Conservation (phyloP, 768 basidiomycete genomes). For the Hypsizygus marmoreus region DNA sequence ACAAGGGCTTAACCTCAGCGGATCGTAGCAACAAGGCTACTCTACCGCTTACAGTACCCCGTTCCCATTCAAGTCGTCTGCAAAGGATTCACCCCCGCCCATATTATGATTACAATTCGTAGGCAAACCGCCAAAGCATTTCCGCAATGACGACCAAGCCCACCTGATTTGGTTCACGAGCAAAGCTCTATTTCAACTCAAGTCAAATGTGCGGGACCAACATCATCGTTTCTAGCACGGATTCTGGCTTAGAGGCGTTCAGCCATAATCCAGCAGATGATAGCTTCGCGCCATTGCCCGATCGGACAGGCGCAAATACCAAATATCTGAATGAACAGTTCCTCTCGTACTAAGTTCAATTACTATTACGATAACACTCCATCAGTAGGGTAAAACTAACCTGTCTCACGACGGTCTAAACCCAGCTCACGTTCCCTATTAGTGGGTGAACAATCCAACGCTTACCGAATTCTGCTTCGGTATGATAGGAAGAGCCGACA, state of each 20-base stretch:
- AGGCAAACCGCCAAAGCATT: slow-evolving; percentile 53
- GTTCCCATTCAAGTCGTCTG: slow-evolving; percentile 78
- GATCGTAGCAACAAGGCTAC: slow-evolving; percentile 81
- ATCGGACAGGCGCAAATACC: slow-evolving; percentile 80
- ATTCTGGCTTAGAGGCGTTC: slow-evolving; percentile 85
- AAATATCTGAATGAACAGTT: slow-evolving; percentile 83
- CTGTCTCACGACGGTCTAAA: slow-evolving; percentile 84
- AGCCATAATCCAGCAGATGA: slow-evolving; percentile 84
- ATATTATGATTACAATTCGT: slow-evolving; percentile 67
- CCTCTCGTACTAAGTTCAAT: slow-evolving; percentile 83
- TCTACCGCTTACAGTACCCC: slow-evolving; percentile 77
- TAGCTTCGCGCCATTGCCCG: slow-evolving; percentile 80
- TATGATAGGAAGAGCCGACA: slow-evolving; percentile 17
- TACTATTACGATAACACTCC: slow-evolving; percentile 73
- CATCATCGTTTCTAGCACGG: slow-evolving; percentile 75
- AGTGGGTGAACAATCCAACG: no score
- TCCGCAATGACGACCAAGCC: slow-evolving; percentile 50
- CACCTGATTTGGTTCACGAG: slow-evolving; percentile 69
- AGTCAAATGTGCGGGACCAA: slow-evolving; percentile 67
- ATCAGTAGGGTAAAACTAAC: slow-evolving; percentile 87
- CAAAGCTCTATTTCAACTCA: slow-evolving; percentile 69
- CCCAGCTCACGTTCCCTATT: no score
- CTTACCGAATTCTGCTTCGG: no score
- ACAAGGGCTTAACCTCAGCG: slow-evolving; percentile 75
- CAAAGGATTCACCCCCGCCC: slow-evolving; percentile 75